Conservation (phyloP, 345 rosid genomes). For the Psidium guajava region DNA sequence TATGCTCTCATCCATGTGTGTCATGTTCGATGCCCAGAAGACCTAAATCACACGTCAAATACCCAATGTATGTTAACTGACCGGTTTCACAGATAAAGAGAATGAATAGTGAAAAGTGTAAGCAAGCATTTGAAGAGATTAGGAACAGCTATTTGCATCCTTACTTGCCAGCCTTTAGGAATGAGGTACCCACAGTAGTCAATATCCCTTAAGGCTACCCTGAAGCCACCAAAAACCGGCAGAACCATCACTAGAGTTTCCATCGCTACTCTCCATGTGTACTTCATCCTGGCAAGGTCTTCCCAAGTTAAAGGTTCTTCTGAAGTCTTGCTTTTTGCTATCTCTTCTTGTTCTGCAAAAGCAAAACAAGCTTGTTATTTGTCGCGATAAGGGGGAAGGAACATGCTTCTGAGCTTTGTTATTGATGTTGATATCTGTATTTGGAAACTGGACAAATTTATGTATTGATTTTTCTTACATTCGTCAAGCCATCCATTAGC, state of each 20-base stretch:
- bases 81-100: not conserved
- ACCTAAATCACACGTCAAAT: constrained; percentile 1
- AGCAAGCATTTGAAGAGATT: not conserved
- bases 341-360: constrained; percentile 32
- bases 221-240: constrained; percentile 37
- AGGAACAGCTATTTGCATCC: not conserved
- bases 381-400: not conserved
- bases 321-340: constrained; percentile 1
- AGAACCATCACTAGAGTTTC: constrained; percentile 25
- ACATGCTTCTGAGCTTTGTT: not conserved
- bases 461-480: not conserved
- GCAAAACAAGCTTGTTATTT: not conserved
- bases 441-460: not conserved
- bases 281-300: constrained; percentile 22
- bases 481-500: not conserved
- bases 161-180: constrained; percentile 40
- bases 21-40: constrained; percentile 9
- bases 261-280: constrained; percentile 31
- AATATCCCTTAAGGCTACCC: constrained; percentile 27
- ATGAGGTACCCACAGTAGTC: constrained; percentile 27
- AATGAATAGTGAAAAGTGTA: too few species aligned
- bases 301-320: constrained; percentile 21
- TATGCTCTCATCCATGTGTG: constrained; percentile 16
- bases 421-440: not conserved
- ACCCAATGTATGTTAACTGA: not conserved